Base-by-base conservation (phyloP, 169 alveolate species). In the Babesia caballi region DNA sequence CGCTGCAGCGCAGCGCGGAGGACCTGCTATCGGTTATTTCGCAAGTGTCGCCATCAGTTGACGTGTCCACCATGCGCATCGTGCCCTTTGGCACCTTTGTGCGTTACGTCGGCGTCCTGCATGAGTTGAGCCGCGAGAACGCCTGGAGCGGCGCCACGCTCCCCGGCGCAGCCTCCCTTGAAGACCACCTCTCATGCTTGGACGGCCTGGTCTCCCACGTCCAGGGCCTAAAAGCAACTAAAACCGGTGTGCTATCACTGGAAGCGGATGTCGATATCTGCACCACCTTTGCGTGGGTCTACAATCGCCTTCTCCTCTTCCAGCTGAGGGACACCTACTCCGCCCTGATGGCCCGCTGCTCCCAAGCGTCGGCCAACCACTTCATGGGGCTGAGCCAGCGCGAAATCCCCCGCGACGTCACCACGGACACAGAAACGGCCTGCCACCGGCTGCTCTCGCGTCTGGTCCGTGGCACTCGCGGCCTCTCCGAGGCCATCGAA, bases 291-390 rank as follows among this genome's bases (percentile, higher is more conserved):
- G 49, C 46, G 11, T 63, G 73, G 73, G 35, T 63, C 3, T 63
- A 63, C 38, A 63, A 63, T 47, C 44, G 73, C 2, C n/a, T 44
- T 15, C 27, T 63, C 49, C 30, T 63, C 19, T 63, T 38, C 50
- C 23, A n/a, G 2, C 21, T 63, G 33, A 40, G 58, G 30, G 50
- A 28, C 38, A 9, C 28, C 42, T 49, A 63, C 35, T 4, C 32
- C 36, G 30, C 46, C 19, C n/a, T 63, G 0, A 63, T 63, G 73
- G 7, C 73, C 8, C 19, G 41, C 49, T 46, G 42, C 41, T 4
- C 28, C 36, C 36, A 42, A 27, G 35, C 47, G 23, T 11, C 28
- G 11, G 28, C 21, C 28, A 25, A 32, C 30, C 14, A 63, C 27
- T 63, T 42, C 36, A 7, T 6, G 0, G 38, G 12, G 6, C 60